phyloP scores from a whole-genome alignment of 352 stramenopile genomes.

The Phytophthora aleatoria region DNA sequence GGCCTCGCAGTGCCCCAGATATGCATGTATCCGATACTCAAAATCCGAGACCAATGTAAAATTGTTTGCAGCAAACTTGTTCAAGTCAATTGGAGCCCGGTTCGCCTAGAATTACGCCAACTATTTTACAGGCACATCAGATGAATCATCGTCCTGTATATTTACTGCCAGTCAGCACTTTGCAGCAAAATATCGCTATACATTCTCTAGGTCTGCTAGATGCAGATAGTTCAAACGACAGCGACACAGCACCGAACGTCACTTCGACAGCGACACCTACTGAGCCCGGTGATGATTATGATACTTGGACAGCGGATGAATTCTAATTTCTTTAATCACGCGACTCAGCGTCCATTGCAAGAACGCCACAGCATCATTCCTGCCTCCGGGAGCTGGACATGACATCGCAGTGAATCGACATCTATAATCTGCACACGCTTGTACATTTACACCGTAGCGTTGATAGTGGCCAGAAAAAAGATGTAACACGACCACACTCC shows the following conservation, averaged over 20 bases:
- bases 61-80: not conserved
- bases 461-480: slow-evolving; percentile 14
- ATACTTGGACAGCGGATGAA: not conserved
- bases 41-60: not conserved
- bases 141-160: not conserved
- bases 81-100: not conserved
- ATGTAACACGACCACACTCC: slow-evolving; percentile 6
- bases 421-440: slow-evolving; percentile 1
- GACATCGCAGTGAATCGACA: slow-evolving; percentile 13
- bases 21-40: not conserved
- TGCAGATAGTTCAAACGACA: not conserved
- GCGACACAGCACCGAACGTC: not conserved
- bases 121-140: too few relatives aligned
- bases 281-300: not conserved
- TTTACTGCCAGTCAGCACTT: not conserved
- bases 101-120: too few relatives aligned
- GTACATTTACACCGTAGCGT: slow-evolving; percentile 12
- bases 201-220: not conserved
- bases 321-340: not conserved
- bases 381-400: slow-evolving; percentile 5
- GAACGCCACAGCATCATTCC: slow-evolving; percentile 7
- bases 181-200: not conserved
- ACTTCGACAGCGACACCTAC: not conserved
- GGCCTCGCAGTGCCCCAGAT: too few relatives aligned
- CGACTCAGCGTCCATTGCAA: not conserved